These are phyloP conservation scores for Monosporozyma solicola DNA, from an alignment of 805 yeast species.

Conservation along the genomic window DNA sequence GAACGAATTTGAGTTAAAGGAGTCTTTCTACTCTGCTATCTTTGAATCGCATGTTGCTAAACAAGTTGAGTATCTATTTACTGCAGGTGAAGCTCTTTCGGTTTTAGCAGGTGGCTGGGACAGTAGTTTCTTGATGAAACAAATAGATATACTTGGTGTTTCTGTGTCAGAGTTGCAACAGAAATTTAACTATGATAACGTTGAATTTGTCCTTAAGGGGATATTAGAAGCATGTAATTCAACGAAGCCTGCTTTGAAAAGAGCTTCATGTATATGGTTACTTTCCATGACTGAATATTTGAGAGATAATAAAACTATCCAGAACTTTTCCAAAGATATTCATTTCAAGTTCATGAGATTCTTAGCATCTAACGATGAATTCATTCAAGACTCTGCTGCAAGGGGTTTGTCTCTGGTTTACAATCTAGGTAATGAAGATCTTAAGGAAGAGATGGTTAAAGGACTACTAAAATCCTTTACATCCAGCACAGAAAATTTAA, in stretches of 20 bases:
- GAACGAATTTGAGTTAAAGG: slow-evolving; percentile 24
- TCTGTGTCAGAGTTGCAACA: slow-evolving; percentile 8
- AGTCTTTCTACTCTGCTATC: slow-evolving; percentile 36
- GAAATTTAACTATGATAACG: slow-evolving; percentile 10
- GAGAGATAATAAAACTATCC: slow-evolving; percentile 37
- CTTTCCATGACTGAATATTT: slow-evolving; percentile 72
- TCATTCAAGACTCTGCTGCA: slow-evolving; percentile 88
- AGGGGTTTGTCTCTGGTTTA: slow-evolving; percentile 77
- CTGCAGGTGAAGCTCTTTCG: slow-evolving; percentile 77
- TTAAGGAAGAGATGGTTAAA: slow-evolving; percentile 65
- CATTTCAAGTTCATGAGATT: slow-evolving; percentile 72
- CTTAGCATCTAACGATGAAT: slow-evolving; percentile 71
- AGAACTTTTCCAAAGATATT: slow-evolving; percentile 43
- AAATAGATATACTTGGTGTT: slow-evolving; percentile 44
- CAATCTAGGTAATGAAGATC: slow-evolving; percentile 59
- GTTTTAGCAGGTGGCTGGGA: slow-evolving; percentile 69
- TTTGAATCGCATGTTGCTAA: slow-evolving; percentile 56
- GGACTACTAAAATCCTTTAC: slow-evolving; percentile 72
- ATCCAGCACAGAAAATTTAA: slow-evolving; percentile 34
- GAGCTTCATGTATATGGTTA: slow-evolving; percentile 78
- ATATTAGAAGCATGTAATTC: slow-evolving; percentile 46
- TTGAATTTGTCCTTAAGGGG: slow-evolving; percentile 34
- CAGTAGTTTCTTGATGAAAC: slow-evolving; percentile 44
- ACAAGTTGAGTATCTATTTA: slow-evolving; percentile 65
- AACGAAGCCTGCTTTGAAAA: slow-evolving; percentile 67